A percentile compares a stretch with the other conserved stretches of the same genome.
phyloP scores from a whole-genome alignment of 2,329 filamentous ascomycete species.

The Trichoderma brevicompactum region DNA sequence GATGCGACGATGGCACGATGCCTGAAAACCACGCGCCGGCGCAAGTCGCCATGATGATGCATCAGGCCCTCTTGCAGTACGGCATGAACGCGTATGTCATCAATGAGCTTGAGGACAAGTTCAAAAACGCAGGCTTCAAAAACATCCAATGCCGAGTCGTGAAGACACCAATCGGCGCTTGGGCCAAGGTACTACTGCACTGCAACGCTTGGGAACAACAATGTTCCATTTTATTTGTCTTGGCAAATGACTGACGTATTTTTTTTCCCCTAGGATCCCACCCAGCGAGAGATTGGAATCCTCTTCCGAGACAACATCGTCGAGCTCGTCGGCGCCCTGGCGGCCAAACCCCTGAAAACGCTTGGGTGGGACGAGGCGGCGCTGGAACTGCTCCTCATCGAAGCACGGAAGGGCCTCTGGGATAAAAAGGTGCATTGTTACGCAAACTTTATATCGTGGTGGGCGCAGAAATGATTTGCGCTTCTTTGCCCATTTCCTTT shows the following conservation, averaged over 20 bases:
- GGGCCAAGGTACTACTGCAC: constrained; percentile 36
- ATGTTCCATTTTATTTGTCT: not conserved
- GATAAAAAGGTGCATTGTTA: constrained; percentile 42
- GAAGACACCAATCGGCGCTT: constrained; percentile 46
- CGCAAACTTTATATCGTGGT: constrained; percentile 45
- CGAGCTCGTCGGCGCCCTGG: constrained; percentile 45
- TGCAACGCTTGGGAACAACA: not conserved
- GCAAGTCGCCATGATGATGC: constrained; percentile 27
- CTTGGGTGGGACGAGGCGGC: constrained; percentile 38
- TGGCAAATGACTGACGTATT: not conserved
- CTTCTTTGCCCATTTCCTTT: not conserved
- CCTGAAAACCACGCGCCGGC: constrained; percentile 30
- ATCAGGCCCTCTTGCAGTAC: constrained; percentile 29
- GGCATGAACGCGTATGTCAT: constrained; percentile 33
- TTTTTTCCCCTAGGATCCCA: constrained; percentile 31
- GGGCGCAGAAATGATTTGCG: constrained; percentile 41
- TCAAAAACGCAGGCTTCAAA: constrained; percentile 32
- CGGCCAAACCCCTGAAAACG: constrained; percentile 42
- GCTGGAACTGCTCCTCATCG: constrained; percentile 38
- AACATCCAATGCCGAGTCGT: constrained; percentile 42
- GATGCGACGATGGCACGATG: constrained; percentile 44
- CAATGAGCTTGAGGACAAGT: constrained; percentile 30
- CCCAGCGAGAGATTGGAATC: constrained; percentile 43
- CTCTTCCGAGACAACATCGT: constrained; percentile 46
- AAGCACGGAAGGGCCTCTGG: constrained; percentile 36